Conservation (phyloP, 1,139 yeast species). For the Nakaseomyces kungkrabaensis region DNA sequence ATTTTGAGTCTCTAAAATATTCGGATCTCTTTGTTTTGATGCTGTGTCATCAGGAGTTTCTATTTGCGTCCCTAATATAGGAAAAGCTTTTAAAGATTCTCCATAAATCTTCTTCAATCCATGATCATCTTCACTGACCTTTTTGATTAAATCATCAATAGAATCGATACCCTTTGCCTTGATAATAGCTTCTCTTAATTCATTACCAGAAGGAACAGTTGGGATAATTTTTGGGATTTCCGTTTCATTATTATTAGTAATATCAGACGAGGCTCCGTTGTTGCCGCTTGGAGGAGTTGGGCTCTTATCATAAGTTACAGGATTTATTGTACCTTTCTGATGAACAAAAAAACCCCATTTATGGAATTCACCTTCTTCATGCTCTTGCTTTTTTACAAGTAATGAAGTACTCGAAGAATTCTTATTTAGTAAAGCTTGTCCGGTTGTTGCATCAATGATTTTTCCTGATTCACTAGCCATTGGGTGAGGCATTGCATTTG, state of each 20-base stretch:
- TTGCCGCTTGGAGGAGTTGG: conserved; percentile 1
- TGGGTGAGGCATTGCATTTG: conserved; percentile 42
- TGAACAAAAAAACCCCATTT: conserved; percentile 70
- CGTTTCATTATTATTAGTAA: neutral
- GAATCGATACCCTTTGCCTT: conserved; percentile 70
- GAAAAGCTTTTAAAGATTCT: conserved; percentile 11
- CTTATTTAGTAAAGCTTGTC: conserved; percentile 57
- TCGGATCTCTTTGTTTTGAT: neutral
- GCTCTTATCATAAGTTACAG: conserved; percentile 25
- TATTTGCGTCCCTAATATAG: neutral
- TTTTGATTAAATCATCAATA: conserved; percentile 59
- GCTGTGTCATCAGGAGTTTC: conserved; percentile 1
- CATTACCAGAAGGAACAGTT: conserved; percentile 61
- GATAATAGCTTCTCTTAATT: conserved; percentile 65
- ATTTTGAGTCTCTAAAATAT: conserved; percentile 1
- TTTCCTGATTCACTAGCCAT: conserved; percentile 54
- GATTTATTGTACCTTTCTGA: conserved; percentile 33
- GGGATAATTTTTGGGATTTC: conserved; percentile 13
- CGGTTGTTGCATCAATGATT: conserved; percentile 60
- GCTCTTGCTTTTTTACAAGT: conserved; percentile 66
- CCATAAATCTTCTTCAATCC: conserved; percentile 49
- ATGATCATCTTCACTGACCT: conserved; percentile 45
- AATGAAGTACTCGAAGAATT: conserved; percentile 56
- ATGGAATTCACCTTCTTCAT: conserved; percentile 88
- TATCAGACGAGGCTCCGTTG: neutral